Evolutionary conservation across 306 rosid genomes (phyloP).

Genomic region (Vigna trinervia): DNA sequence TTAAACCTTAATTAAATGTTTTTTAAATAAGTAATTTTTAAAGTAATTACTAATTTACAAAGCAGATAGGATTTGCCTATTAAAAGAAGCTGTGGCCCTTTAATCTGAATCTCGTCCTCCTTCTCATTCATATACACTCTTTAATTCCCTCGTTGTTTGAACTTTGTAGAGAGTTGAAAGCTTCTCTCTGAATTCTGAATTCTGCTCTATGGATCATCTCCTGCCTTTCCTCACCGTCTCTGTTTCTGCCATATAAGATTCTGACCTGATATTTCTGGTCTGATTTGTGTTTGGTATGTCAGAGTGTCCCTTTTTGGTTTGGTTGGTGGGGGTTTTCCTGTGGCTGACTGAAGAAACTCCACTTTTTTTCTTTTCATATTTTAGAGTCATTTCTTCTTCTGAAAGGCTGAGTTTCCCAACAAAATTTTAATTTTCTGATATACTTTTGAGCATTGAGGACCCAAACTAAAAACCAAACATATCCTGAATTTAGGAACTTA

Average conservation of each 20-base stretch:
- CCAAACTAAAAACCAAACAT: too few species aligned
- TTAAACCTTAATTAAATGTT: too few species aligned
- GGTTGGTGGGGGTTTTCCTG: neutral
- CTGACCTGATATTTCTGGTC: neutral
- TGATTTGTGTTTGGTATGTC: neutral
- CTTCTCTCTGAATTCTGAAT: neutral
- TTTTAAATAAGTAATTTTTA: too few species aligned
- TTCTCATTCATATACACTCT: neutral
- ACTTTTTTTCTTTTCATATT: neutral
- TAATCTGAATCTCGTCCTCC: neutral
- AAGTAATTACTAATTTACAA: too few species aligned
- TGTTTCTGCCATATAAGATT: neutral
- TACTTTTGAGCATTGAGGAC: too few species aligned
- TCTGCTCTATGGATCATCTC: neutral
- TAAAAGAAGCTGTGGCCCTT: too few species aligned
- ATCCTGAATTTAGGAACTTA: neutral
- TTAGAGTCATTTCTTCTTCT: too few species aligned
- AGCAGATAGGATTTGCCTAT: too few species aligned
- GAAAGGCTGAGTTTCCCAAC: too few species aligned
- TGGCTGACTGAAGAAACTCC: neutral
- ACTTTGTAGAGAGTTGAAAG: neutral
- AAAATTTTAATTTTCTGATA: too few species aligned
- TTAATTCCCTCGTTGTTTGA: neutral
- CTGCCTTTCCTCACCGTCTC: neutral
- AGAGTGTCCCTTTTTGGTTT: neutral